These are phyloP conservation scores for Leccinum uliginosum DNA, from an alignment of 768 basidiomycete species.

Conservation along the genomic window DNA sequence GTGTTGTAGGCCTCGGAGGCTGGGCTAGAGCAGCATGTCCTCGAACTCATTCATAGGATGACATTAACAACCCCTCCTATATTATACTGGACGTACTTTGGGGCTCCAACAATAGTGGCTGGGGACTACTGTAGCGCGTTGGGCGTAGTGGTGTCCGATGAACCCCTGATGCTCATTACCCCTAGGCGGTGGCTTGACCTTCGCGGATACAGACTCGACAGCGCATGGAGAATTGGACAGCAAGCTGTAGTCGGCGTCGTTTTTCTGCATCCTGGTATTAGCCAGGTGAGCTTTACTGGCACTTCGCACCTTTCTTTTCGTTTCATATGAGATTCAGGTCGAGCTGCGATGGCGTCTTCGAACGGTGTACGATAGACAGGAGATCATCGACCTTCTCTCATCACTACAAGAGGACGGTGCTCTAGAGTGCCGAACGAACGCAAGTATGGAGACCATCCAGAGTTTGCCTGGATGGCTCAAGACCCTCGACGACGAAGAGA, in stretches of 20 bases:
- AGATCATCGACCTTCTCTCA: constrained; percentile 58
- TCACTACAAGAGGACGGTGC: constrained; percentile 52
- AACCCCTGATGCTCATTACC: constrained; percentile 43
- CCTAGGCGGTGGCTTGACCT: constrained; percentile 80
- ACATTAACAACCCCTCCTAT: constrained; percentile 48
- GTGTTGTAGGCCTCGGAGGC: constrained; percentile 8
- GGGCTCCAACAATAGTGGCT: constrained; percentile 51
- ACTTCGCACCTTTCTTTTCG: constrained; percentile 3
- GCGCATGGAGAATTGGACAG: constrained; percentile 70
- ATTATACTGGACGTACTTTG: constrained; percentile 67
- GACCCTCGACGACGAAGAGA: constrained; percentile 48
- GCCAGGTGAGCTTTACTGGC: constrained; percentile 47
- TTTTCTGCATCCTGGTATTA: constrained; percentile 68
- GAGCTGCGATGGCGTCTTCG: constrained; percentile 72
- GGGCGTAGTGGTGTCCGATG: constrained; percentile 51
- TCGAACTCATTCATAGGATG: constrained; percentile 39
- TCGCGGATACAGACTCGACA: constrained; percentile 51
- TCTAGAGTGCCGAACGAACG: constrained; percentile 28
- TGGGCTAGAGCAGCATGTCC: constrained; percentile 20
- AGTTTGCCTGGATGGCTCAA: constrained; percentile 25
- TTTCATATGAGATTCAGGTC: constrained; percentile 35
- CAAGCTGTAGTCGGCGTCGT: constrained; percentile 64
- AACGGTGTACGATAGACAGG: constrained; percentile 71
- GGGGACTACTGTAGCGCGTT: constrained; percentile 48
- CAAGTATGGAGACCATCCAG: constrained; percentile 4